These are phyloP conservation scores for Blastocystis sp. DNA, from an alignment of 352 stramenopile genomes.

Conservation along the genomic window DNA sequence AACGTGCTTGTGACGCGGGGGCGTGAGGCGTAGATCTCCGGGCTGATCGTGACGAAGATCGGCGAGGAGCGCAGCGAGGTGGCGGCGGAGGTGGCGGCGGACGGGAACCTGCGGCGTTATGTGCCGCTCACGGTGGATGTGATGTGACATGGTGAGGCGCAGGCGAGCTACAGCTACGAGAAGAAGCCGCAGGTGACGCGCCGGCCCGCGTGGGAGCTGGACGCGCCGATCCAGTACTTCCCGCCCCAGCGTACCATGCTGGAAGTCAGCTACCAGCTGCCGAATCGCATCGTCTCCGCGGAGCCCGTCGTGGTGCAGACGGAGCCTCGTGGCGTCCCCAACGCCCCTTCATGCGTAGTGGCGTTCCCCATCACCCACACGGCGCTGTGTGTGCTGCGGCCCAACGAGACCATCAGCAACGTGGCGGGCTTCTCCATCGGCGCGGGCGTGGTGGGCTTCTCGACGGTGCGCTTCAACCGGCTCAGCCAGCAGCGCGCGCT, in stretches of 20 bases:
- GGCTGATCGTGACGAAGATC: background rate
- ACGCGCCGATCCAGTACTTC: background rate
- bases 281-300: background rate
- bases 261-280: background rate
- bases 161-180: background rate
- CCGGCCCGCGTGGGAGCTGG: background rate
- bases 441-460: background rate
- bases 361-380: background rate
- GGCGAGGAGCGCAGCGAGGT: background rate
- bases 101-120: background rate
- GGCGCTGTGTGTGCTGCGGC: background rate
- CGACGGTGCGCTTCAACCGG: background rate
- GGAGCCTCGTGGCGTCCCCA: background rate
- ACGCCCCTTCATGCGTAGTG: background rate
- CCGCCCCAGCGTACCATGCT: background rate
- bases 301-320: background rate
- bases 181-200: background rate
- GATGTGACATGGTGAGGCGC: background rate
- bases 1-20: background rate
- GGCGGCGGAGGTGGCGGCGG: background rate
- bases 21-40: background rate
- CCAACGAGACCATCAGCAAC: background rate
- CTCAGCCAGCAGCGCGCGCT: background rate
- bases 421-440: background rate
- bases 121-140: background rate